Evolutionary conservation across 2,329 filamentous ascomycete species (phyloP).

Genomic region (Aspergillus sojae): DNA sequence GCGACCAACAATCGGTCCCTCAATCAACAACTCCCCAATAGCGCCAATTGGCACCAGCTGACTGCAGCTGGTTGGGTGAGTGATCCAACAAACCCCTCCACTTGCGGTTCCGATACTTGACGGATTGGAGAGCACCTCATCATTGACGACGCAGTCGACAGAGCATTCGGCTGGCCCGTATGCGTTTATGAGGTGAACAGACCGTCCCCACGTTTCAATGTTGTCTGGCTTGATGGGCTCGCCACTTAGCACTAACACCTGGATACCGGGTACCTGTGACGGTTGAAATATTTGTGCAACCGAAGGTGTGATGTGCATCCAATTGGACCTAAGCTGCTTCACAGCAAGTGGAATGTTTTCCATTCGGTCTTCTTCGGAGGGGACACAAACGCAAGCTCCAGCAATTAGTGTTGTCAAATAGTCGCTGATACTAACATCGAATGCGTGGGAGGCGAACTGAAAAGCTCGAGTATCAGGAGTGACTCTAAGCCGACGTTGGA

Average conservation of each 20-base stretch:
- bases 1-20: constrained; percentile 7
- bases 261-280: too few species aligned
- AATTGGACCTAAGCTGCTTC: background rate
- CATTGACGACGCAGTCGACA: too few species aligned
- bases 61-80: background rate
- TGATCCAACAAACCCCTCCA: too few species aligned
- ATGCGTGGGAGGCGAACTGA: constrained; percentile 38
- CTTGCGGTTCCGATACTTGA: background rate
- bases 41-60: constrained; percentile 13
- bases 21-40: constrained; percentile 12
- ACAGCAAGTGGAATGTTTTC: background rate
- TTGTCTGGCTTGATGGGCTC: too few species aligned
- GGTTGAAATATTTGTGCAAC: too few species aligned
- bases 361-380: constrained; percentile 10
- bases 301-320: too few species aligned
- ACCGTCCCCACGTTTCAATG: too few species aligned
- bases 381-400: constrained; percentile 16
- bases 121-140: background rate
- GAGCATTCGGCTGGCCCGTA: too few species aligned
- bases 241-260: too few species aligned
- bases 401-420: constrained; percentile 14
- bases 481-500: too few species aligned
- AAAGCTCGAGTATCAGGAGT: constrained; percentile 41
- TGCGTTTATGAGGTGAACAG: too few species aligned
- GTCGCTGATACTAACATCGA: constrained; percentile 49